Evolutionary conservation across 2,329 filamentous ascomycete species (phyloP), one percentile per base, ranked within the genome.

Genomic region (Periconia digitata): DNA sequence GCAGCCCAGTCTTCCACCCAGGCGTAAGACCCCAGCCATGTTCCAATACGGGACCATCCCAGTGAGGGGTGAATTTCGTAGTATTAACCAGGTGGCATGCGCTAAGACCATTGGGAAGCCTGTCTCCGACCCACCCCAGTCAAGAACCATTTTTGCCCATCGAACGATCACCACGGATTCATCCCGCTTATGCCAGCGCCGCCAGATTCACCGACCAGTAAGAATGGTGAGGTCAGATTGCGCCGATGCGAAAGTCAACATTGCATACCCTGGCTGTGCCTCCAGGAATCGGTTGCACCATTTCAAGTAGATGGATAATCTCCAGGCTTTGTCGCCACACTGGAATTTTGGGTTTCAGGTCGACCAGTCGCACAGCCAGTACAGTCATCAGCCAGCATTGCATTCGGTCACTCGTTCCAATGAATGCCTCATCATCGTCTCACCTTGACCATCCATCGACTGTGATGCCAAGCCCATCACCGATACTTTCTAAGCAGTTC

Each of bases 261-360:
- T 51, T 48, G 50, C 53, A 43, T 37, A 47, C 50, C 53, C 53
- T 39, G 47, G 53, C 46, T 27, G 22, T 16, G 16, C 3, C 40
- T 29, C 16, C 23, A 3, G 23, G 39, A 13, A 24, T 23, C n/a
- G 39, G 23, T 23, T 12, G 23, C 24, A 27, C 24, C 24, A 13
- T 6, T 27, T 27, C 13, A 13, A 27, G 13, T 6, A 27, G 7
- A 7, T 8, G 35, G 24, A 27, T 13, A 27, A 13, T 27, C 13
- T 13, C 24, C 13, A 13, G 6, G 7, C 7, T 7, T 27, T 6
- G 24, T 27, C 24, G 24, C 24, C 24, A 27, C 24, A 27, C 6
- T 27, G 24, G 24, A 27, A 7, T 27, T 27, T 6, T 13, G 13
- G 7, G 24, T 27, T 27, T 27, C 24, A 27, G 24, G 24, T 27